A percentile compares a stretch with the other conserved stretches of the same genome.
Conservation (phyloP, 306 rosid species). For the Inga leiocalycina region DNA sequence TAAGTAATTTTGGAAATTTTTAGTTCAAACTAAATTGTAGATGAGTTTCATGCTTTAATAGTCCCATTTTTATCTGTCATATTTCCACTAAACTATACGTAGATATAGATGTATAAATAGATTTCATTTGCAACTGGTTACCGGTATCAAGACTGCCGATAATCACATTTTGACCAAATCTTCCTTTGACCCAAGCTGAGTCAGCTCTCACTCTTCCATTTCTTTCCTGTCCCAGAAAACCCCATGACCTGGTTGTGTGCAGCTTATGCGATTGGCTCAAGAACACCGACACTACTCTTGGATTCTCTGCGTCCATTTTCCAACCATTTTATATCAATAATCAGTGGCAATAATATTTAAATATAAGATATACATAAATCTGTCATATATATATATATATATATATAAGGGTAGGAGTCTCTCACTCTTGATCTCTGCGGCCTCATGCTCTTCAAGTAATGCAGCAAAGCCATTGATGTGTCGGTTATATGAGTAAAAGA, state of each 20-base stretch:
- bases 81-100: no score
- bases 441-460: background rate
- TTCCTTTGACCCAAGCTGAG: constrained; percentile 44
- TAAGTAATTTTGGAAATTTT: no score
- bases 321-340: background rate
- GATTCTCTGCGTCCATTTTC: constrained; percentile 32
- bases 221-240: constrained; percentile 51
- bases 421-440: background rate
- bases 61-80: no score
- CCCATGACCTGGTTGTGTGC: constrained; percentile 80
- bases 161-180: constrained; percentile 48
- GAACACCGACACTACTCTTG: constrained; percentile 63
- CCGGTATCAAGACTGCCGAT: constrained; percentile 46
- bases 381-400: no score
- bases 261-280: constrained; percentile 51
- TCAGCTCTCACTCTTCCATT: constrained; percentile 22
- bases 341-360: no score
- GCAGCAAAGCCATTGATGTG: background rate
- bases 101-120: no score
- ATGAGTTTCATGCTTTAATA: no score
- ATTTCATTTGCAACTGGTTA: background rate
- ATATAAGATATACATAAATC: no score
- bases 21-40: no score
- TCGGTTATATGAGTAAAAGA: background rate
- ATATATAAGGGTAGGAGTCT: background rate